Conservation (phyloP, 495 filamentous ascomycete species). For the Xylaria grammica region DNA sequence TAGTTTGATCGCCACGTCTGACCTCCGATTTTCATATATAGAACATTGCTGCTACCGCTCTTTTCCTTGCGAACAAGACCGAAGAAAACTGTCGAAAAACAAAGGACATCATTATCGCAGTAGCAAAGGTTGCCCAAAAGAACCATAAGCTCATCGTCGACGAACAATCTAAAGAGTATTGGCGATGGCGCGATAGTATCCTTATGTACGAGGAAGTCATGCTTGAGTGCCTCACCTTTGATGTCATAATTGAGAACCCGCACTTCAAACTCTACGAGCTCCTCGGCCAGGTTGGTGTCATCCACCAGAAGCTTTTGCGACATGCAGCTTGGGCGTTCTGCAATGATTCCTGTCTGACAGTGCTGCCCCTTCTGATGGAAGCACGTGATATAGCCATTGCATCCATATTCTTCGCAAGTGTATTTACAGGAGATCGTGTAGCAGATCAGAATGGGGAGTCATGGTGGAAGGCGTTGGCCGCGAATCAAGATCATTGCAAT, state of each 20-base stretch:
- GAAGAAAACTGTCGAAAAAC: slow-evolving; percentile 95
- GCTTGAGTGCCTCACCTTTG: slow-evolving; percentile 91
- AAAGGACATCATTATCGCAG: slow-evolving; percentile 88
- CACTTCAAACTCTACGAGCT: slow-evolving; percentile 81
- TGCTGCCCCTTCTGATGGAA: slow-evolving; percentile 80
- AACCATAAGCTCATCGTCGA: slow-evolving; percentile 84
- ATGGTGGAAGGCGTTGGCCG: slow-evolving; percentile 84
- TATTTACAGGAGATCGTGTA: slow-evolving; percentile 70
- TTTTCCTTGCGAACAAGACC: slow-evolving; percentile 95
- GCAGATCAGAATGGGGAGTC: slow-evolving; percentile 76
- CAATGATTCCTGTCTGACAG: slow-evolving; percentile 84
- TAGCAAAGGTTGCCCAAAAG: slow-evolving; percentile 93
- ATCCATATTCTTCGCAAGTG: slow-evolving; percentile 82
- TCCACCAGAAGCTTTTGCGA: slow-evolving; percentile 75
- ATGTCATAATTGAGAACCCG: slow-evolving; percentile 84
- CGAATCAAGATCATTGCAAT: slow-evolving; percentile 62
- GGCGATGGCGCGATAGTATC: slow-evolving; percentile 94
- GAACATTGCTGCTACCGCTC: slow-evolving; percentile 82
- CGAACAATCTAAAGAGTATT: slow-evolving; percentile 95
- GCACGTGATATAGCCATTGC: slow-evolving; percentile 81
- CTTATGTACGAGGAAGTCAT: slow-evolving; percentile 88
- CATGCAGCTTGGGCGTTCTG: slow-evolving; percentile 90
- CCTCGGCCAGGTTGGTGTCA: slow-evolving; percentile 68
- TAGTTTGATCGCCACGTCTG: slow-evolving; percentile 3
- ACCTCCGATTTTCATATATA: slow-evolving; percentile 30